Evolutionary conservation across 192 early-diverging fungal species (phyloP).

Genomic region (Funneliformis geosporum): DNA sequence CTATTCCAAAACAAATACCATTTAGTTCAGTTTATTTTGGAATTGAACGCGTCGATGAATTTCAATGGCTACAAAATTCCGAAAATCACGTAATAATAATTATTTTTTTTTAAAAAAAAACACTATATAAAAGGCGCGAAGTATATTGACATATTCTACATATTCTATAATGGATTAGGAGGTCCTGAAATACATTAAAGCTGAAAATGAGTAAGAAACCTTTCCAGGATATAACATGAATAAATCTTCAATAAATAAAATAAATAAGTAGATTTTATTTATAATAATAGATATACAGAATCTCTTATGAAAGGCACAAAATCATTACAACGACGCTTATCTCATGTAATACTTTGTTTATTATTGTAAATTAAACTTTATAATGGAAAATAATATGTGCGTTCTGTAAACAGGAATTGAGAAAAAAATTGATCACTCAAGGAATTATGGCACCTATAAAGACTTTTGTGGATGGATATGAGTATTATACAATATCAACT

Average conservation of each 20-base stretch:
- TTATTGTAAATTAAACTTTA: background rate
- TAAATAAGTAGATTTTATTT: conserved; percentile 14
- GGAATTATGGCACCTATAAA: conserved; percentile 47
- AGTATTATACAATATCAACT: conserved; percentile 55
- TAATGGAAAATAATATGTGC: background rate
- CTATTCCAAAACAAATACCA: conserved; percentile 46
- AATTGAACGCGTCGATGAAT: conserved; percentile 48
- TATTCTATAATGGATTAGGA: conserved; percentile 34
- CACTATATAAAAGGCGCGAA: background rate
- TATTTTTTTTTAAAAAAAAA: background rate
- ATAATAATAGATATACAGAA: conserved; percentile 34
- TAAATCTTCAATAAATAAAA: background rate
- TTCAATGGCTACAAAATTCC: conserved; percentile 55
- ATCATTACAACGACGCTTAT: conserved; percentile 15
- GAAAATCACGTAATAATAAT: conserved; percentile 41
- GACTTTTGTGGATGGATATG: conserved; percentile 49
- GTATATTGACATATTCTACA: background rate
- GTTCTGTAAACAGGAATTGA: conserved; percentile 51
- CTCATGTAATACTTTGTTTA: background rate
- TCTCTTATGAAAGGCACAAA: conserved; percentile 26
- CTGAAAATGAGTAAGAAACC: conserved; percentile 54
- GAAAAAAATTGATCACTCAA: conserved; percentile 46
- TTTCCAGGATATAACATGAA: background rate
- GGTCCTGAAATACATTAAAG: conserved; percentile 47
- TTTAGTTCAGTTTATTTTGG: conserved; percentile 42